Evolutionary conservation across 768 basidiomycete species (phyloP).

Genomic region (Pleurotus citrinopileatus): DNA sequence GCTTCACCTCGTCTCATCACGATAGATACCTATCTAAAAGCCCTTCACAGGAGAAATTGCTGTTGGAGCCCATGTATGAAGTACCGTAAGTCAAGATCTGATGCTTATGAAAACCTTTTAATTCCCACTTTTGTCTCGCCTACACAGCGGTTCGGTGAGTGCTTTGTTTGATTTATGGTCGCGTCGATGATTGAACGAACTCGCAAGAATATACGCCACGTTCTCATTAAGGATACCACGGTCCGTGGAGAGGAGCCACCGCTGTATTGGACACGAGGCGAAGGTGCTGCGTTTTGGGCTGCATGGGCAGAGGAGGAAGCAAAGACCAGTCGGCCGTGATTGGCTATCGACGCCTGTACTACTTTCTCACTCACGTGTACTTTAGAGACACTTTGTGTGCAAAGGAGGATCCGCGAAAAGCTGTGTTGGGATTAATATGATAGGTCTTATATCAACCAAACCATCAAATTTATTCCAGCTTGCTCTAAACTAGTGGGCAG

Average conservation of each 20-base stretch:
- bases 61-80: constrained; percentile 93
- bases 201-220: constrained; percentile 78
- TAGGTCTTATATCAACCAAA: too few species aligned
- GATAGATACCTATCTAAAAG: constrained; percentile 1
- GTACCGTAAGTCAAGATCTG: constrained; percentile 66
- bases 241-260: constrained; percentile 63
- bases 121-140: constrained; percentile 6
- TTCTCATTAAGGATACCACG: constrained; percentile 74
- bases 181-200: neutral
- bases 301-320: constrained; percentile 74
- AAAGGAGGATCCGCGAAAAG: too few species aligned
- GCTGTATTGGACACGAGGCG: constrained; percentile 72
- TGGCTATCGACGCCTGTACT: neutral
- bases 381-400: neutral
- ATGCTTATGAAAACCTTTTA: constrained; percentile 1
- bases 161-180: constrained; percentile 4
- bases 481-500: neutral
- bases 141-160: constrained; percentile 63
- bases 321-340: constrained; percentile 6
- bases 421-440: too few species aligned
- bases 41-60: constrained; percentile 60
- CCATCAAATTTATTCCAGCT: neutral
- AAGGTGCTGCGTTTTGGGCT: constrained; percentile 69
- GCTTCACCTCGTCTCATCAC: constrained; percentile 12
- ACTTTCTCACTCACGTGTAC: neutral